Evolutionary conservation across 495 filamentous ascomycete genomes (phyloP), one percentile per base, ranked within the genome.

Genomic region (Penicillium manginii): DNA sequence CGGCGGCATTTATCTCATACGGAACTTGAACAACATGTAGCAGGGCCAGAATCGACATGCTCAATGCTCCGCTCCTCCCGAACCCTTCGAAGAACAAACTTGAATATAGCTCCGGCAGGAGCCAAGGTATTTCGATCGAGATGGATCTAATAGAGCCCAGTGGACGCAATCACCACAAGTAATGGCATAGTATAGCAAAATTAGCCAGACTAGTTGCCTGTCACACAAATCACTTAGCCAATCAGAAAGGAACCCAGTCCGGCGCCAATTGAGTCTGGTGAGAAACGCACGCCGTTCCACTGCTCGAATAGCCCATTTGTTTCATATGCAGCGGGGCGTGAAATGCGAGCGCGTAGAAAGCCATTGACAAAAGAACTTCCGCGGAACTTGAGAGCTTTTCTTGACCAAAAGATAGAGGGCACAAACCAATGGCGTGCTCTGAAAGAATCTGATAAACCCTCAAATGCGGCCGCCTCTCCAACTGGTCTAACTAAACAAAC

Each of bases 271-370:
- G 54, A 58, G 26, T 65, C 54, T 0, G 62, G 62, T 2, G 58
- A 33, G 4, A 61, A 40, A 7, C 52, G 52, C 2, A 65, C 23
- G 14, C 62, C 58, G 18, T 58, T 18, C 55, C 21, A 18, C 57
- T 58, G 17, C 58, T 57, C 0, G 62, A 61, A 23, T 58, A 26
- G 7, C 62, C 58, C 29, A 60, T 29, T 49, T 53, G 35, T 11
- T 64, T 50, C n/a, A 64, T 49, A 15, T 64, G 60, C 10, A 64
- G 18, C 3, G 62, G 62, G 4, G 58, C 54, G 42, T 64, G 60
- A 23, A 54, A 64, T 17, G 29, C 50, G 14, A 64, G 54, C 18
- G 58, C 50, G 23, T 58, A 64, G 12, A 57, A 48, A 0, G 54
- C 31, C 54, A 59, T 58, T 17, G 58, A 58, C 62, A 60, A 47